These are phyloP conservation scores for Ilex asprella DNA, from an alignment of 257 asterid genomes.

Conservation along the genomic window DNA sequence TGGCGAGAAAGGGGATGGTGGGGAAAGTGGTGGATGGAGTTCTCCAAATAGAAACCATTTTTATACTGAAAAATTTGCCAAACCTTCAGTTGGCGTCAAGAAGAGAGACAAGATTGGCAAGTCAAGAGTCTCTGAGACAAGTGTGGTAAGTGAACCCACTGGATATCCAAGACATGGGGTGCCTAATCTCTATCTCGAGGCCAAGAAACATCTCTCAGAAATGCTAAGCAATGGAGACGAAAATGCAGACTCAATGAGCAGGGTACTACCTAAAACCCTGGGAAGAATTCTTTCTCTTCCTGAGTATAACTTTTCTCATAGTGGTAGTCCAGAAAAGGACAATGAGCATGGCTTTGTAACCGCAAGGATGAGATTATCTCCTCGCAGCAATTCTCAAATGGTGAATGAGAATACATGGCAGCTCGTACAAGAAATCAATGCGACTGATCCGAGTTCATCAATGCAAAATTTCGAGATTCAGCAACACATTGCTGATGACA, in stretches of 20 bases:
- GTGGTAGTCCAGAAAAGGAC: conserved; percentile 52
- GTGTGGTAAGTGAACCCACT: conserved; percentile 17
- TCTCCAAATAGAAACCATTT: conserved; percentile 94
- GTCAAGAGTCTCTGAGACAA: conserved; percentile 27
- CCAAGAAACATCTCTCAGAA: conserved; percentile 85
- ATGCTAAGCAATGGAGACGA: conserved; percentile 51
- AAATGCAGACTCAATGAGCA: conserved; percentile 27
- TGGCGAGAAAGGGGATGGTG: conserved; percentile 35
- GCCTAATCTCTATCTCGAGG: conserved; percentile 69
- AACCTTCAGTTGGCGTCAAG: conserved; percentile 40
- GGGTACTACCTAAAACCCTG: conserved; percentile 51
- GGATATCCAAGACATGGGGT: conserved; percentile 34
- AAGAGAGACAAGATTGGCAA: conserved; percentile 39
- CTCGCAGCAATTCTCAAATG: conserved; percentile 22
- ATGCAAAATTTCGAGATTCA: conserved; percentile 27
- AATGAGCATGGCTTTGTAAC: conserved; percentile 38
- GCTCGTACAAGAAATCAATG: conserved; percentile 29
- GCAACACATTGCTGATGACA: conserved; percentile 17
- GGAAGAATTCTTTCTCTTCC: conserved; percentile 79
- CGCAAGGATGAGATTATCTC: conserved; percentile 40
- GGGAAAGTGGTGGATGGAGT: conserved; percentile 67
- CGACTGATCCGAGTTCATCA: conserved; percentile 26
- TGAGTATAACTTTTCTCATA: conserved; percentile 48
- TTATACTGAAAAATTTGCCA: conserved; percentile 59
- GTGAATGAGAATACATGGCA: conserved; percentile 17